Conservation (phyloP, 2,329 filamentous ascomycete genomes). For the Penicillium sclerotigenum region DNA sequence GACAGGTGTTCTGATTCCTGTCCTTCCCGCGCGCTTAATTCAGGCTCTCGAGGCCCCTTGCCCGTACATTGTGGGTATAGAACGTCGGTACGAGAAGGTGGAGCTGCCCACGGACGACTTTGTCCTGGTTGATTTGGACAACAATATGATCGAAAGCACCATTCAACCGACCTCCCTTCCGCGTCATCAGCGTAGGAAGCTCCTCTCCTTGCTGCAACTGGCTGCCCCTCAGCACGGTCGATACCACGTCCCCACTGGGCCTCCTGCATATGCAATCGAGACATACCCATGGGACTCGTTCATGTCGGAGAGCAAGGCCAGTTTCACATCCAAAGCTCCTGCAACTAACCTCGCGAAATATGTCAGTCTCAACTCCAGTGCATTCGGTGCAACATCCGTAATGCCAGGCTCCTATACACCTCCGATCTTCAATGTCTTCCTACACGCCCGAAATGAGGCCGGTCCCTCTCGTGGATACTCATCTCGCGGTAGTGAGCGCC, state of each 20-base stretch:
- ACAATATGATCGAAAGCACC: slow-evolving; percentile 84
- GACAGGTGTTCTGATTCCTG: slow-evolving; percentile 90
- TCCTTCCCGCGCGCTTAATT: slow-evolving; percentile 81
- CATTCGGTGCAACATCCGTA: slow-evolving; percentile 68
- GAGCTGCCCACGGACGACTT: slow-evolving; percentile 88
- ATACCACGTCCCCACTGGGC: slow-evolving; percentile 81
- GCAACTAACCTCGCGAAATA: slow-evolving; percentile 76
- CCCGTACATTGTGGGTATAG: slow-evolving; percentile 94
- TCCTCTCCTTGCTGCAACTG: slow-evolving; percentile 80
- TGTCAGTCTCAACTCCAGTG: slow-evolving; percentile 83
- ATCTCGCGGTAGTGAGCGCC: slow-evolving; percentile 58
- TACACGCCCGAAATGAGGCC: slow-evolving; percentile 68
- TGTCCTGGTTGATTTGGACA: slow-evolving; percentile 89
- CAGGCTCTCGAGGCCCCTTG: slow-evolving; percentile 92
- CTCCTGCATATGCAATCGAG: slow-evolving; percentile 88
- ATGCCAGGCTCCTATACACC: slow-evolving; percentile 52
- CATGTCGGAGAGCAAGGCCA: slow-evolving; percentile 75
- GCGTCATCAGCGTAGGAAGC: slow-evolving; percentile 83
- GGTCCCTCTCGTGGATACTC: slow-evolving; percentile 45
- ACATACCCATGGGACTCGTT: slow-evolving; percentile 89
- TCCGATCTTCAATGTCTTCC: slow-evolving; percentile 87
- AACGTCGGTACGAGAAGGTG: slow-evolving; percentile 68
- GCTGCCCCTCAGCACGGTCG: slow-evolving; percentile 86
- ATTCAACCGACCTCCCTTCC: slow-evolving; percentile 74
- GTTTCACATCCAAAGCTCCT: slow-evolving; percentile 71